Percentiles rank a stretch among this genome's conserved stretches.
Evolutionary conservation across 2,329 filamentous ascomycete species (phyloP).

Genomic region (Pseudopithomyces chartarum): DNA sequence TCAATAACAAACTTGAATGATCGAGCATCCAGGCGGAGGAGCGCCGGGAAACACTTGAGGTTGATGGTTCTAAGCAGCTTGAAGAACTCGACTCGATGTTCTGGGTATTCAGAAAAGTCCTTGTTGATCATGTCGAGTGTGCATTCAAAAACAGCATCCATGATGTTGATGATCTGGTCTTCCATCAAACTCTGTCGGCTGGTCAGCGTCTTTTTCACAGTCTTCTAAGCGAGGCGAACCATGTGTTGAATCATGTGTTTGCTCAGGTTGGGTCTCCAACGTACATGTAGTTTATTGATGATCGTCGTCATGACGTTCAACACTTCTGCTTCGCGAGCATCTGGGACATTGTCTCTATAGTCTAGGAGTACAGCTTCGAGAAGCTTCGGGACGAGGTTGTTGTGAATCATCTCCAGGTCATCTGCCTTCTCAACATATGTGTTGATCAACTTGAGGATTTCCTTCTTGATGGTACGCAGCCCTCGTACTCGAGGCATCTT

Average conservation of each 20-base stretch:
- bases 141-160: slow-evolving; percentile 98
- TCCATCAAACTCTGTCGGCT: slow-evolving; percentile 82
- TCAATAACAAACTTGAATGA: slow-evolving; percentile 99
- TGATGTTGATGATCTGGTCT: slow-evolving; percentile 94
- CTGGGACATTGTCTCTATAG: slow-evolving; percentile 95
- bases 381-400: slow-evolving; percentile 93
- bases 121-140: slow-evolving; percentile 99
- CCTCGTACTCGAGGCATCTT: slow-evolving; percentile 98
- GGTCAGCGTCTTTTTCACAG: slow-evolving; percentile 24
- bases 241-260: slow-evolving; percentile 58
- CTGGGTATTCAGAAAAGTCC: slow-evolving; percentile 98
- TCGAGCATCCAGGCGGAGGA: slow-evolving; percentile 90
- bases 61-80: slow-evolving; percentile 96
- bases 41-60: slow-evolving; percentile 91
- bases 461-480: slow-evolving; percentile 97
- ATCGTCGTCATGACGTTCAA: slow-evolving; percentile 97
- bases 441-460: slow-evolving; percentile 97
- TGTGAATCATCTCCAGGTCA: slow-evolving; percentile 89
- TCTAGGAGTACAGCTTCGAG: slow-evolving; percentile 92
- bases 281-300: slow-evolving; percentile 92
- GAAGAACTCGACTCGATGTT: slow-evolving; percentile 99
- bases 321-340: slow-evolving; percentile 94
- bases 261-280: slow-evolving; percentile 62
- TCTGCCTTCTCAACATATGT: slow-evolving; percentile 98
- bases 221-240: slow-evolving; percentile 38